Conservation (phyloP, 2,329 filamentous ascomycete genomes). For the Cladosporium sp. region DNA sequence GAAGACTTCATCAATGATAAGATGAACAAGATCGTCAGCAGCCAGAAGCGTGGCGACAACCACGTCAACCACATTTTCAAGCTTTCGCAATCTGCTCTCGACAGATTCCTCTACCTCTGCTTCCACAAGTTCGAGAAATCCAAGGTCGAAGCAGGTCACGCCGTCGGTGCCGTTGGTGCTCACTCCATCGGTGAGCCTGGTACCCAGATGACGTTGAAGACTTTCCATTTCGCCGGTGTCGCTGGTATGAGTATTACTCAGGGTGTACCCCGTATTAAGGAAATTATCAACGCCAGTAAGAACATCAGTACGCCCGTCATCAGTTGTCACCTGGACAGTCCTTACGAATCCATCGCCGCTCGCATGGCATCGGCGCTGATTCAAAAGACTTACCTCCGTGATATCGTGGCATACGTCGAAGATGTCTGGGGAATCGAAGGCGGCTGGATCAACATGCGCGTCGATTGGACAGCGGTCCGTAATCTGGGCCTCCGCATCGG, state of each 20-base stretch:
- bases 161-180: slow-evolving; percentile 91
- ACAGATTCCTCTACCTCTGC: slow-evolving; percentile 74
- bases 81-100: slow-evolving; percentile 69
- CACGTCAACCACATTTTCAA: slow-evolving; percentile 71
- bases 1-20: slow-evolving; percentile 58
- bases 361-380: slow-evolving; percentile 88
- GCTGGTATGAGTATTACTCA: slow-evolving; percentile 99
- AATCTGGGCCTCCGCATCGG: slow-evolving; percentile 78
- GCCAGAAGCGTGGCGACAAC: slow-evolving; percentile 21
- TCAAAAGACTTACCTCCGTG: slow-evolving; percentile 87
- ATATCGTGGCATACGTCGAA: slow-evolving; percentile 75
- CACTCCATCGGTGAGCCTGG: slow-evolving; percentile 98
- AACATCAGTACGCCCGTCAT: slow-evolving; percentile 93
- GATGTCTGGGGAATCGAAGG: slow-evolving; percentile 79
- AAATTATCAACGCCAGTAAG: slow-evolving; percentile 98
- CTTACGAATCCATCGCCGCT: slow-evolving; percentile 71
- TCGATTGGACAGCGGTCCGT: slow-evolving; percentile 74
- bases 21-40: slow-evolving; percentile 25
- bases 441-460: slow-evolving; percentile 72
- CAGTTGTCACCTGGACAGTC: slow-evolving; percentile 75
- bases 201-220: slow-evolving; percentile 98
- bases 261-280: slow-evolving; percentile 98
- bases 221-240: slow-evolving; percentile 99
- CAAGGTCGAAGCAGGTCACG: slow-evolving; percentile 88
- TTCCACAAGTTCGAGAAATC: slow-evolving; percentile 87